A percentile compares a stretch with the other conserved stretches of the same genome.
These are phyloP conservation scores for Fistulinella staudtii DNA, from an alignment of 1,284 basidiomycete species.

Conservation along the genomic window DNA sequence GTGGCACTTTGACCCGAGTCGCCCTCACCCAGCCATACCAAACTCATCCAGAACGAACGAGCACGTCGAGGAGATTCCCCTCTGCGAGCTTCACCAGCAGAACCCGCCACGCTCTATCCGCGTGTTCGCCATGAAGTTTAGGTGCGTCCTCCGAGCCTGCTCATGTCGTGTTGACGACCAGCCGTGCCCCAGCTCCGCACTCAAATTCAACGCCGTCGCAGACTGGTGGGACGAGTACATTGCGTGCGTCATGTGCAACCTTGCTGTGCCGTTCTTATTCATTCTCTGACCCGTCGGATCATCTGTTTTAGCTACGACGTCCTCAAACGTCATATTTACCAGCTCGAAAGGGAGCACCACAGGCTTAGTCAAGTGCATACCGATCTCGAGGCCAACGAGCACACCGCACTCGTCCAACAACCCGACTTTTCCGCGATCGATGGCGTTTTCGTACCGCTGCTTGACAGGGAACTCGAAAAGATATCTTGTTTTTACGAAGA, in stretches of 20 bases:
- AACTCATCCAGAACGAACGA: constrained; percentile 1
- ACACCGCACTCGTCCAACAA: constrained; percentile 46
- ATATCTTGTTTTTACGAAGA: constrained; percentile 77
- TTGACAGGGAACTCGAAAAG: constrained; percentile 85
- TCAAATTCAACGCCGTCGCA: constrained; percentile 91
- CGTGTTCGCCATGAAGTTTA: constrained; percentile 58
- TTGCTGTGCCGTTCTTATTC: background rate
- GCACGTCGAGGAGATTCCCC: constrained; percentile 28
- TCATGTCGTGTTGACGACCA: constrained; percentile 1
- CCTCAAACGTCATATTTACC: constrained; percentile 84
- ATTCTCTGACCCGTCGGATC: background rate
- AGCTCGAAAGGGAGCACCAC: constrained; percentile 71
- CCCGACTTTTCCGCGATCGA: constrained; percentile 44
- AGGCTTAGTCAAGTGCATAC: constrained; percentile 39
- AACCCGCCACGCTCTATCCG: constrained; percentile 12
- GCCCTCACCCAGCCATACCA: constrained; percentile 1
- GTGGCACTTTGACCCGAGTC: constrained; percentile 1
- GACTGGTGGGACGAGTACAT: constrained; percentile 97
- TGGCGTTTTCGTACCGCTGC: constrained; percentile 63
- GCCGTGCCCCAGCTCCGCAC: constrained; percentile 50
- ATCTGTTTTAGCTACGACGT: constrained; percentile 62
- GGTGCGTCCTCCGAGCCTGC: constrained; percentile 31
- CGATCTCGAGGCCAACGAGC: constrained; percentile 68
- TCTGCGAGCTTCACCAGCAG: constrained; percentile 10
- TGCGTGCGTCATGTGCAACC: constrained; percentile 45